Base-by-base conservation (phyloP, 495 filamentous ascomycete genomes). In the Cudoniella acicularis region DNA sequence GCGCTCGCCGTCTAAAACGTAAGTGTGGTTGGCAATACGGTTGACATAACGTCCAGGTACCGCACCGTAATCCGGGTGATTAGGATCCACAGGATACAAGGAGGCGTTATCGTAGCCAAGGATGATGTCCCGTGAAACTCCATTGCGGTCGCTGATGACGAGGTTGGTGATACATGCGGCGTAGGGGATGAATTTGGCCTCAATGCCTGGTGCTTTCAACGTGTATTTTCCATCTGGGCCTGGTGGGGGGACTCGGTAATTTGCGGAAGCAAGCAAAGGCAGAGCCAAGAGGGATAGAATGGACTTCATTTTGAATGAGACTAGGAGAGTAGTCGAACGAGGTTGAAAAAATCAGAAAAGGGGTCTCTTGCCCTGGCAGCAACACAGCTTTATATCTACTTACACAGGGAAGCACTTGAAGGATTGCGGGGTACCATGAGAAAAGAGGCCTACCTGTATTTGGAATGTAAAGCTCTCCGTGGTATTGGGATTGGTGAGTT, bases 1-100 rank as follows among this genome's bases (percentile, higher is more conserved):
- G 2, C 71, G 71, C 25, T 63, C 61, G n/a, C 68, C 69, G 41
- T 73, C 20, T 57, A 62, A 21, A 56, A 41, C 11, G 49, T 55
- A n/a, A 23, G 42, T 36, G 50, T 45, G 22, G 70, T 93, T 93
- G 76, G 86, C 89, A 73, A 93, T 95, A 49, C 88, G 87, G 71
- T 95, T 92, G 50, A 87, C 88, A 65, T 92, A 92, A 20, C 89
- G 86, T 40, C 89, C 89, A 8, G 84, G 86, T 21, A 89, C 81
- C 3, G 85, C 77, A 46, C 89, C 88, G 57, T 88, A 87, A 75
- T 86, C 88, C 50, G 87, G 87, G 70, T 89, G 87, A 52, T 81
- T 77, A 47, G 70, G 72, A 63, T 92, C 88, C 23, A 82, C 72
- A 6, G 77, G 66, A 68, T 93, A 95, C 51, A 86, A 77, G 43